These are phyloP conservation scores for Paratinospora sagittata DNA, from an alignment of 164 flowering plant genomes.

Conservation along the genomic window DNA sequence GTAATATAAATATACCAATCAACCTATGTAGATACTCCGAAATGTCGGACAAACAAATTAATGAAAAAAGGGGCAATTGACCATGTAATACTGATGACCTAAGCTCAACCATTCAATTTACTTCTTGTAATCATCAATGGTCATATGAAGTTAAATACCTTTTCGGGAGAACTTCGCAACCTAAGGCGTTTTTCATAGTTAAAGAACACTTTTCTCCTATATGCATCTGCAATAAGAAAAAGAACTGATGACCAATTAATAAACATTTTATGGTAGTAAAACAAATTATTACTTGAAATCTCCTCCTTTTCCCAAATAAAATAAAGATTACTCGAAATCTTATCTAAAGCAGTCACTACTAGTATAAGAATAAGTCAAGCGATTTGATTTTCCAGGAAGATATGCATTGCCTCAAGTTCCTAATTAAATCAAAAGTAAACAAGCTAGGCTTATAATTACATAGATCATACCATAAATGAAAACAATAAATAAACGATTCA, in stretches of 20 bases:
- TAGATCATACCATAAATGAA: too few species aligned
- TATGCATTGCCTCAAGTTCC: not conserved
- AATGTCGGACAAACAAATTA: not conserved
- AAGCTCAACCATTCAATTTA: not conserved
- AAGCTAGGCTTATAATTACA: too few species aligned
- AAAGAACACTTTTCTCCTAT: conserved; percentile 81
- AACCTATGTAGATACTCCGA: not conserved
- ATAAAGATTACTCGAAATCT: not conserved
- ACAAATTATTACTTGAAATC: too few species aligned
- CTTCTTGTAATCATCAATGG: not conserved
- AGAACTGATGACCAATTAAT: not conserved
- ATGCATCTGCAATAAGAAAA: conserved; percentile 54
- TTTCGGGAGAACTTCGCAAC: conserved; percentile 83
- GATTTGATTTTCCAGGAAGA: not conserved
- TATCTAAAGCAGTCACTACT: not conserved
- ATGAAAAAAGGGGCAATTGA: not conserved
- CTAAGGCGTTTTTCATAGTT: conserved; percentile 92
- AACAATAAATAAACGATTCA: too few species aligned
- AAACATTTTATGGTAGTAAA: not conserved
- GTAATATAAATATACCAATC: not conserved
- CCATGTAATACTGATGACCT: not conserved
- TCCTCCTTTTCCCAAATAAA: too few species aligned
- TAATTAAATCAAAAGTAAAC: too few species aligned
- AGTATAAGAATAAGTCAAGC: not conserved
- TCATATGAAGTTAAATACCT: conserved; percentile 39